These are phyloP conservation scores for Byssochlamys sp. DNA, from an alignment of 2,329 filamentous ascomycete species.

Conservation along the genomic window DNA sequence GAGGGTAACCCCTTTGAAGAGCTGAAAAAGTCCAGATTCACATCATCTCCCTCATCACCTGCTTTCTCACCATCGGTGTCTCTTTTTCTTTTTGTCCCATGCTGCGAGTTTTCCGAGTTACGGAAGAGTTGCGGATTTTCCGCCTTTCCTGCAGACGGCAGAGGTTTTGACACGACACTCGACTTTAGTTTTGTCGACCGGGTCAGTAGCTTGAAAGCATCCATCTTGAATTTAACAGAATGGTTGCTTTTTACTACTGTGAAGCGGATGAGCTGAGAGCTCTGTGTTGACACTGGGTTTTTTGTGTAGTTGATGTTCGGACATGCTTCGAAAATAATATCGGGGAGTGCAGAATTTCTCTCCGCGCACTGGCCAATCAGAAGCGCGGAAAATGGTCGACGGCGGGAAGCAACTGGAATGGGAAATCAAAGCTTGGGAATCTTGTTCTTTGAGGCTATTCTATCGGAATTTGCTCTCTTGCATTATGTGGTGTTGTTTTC, in stretches of 20 bases:
- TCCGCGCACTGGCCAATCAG: constrained; percentile 27
- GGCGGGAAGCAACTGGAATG: neutral
- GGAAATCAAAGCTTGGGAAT: neutral
- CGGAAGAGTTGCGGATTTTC: constrained; percentile 30
- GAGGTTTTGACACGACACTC: constrained; percentile 17
- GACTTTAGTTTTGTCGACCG: constrained; percentile 36
- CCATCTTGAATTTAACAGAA: constrained; percentile 25
- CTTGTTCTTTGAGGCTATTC: neutral
- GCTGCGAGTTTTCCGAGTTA: constrained; percentile 16
- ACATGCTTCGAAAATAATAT: neutral
- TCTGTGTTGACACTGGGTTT: constrained; percentile 7
- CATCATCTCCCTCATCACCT: constrained; percentile 13
- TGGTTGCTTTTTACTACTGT: neutral
- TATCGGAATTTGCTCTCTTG: neutral
- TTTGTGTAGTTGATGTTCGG: neutral
- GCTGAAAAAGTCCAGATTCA: constrained; percentile 30
- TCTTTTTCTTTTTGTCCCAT: constrained; percentile 31
- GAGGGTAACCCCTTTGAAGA: constrained; percentile 17
- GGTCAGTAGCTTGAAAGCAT: constrained; percentile 37
- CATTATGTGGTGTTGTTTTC: neutral
- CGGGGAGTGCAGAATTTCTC: constrained; percentile 18
- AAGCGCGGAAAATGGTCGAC: constrained; percentile 3
- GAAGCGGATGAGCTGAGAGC: neutral
- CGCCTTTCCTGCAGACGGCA: constrained; percentile 34
- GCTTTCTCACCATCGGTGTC: constrained; percentile 14